These are phyloP conservation scores for Carallia pectinifolia DNA, from an alignment of 345 rosid species.

Conservation along the genomic window DNA sequence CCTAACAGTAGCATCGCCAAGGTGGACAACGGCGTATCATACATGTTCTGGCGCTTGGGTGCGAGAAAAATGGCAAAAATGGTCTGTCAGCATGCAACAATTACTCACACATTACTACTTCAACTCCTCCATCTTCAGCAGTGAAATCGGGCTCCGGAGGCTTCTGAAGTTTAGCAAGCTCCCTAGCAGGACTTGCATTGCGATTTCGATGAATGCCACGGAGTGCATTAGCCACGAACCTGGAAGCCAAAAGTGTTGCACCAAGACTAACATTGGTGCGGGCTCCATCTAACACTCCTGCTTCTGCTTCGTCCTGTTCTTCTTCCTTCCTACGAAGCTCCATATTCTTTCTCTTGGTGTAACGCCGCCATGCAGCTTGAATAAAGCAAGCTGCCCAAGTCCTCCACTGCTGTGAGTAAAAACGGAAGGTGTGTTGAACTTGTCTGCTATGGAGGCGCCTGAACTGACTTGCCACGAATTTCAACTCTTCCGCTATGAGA, in stretches of 20 bases:
- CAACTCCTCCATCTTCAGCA: conserved; percentile 64
- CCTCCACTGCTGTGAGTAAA: conserved; percentile 96
- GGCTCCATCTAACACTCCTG: conserved; percentile 41
- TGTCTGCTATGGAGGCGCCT: conserved; percentile 94
- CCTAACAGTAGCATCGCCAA: background rate
- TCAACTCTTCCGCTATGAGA: conserved; percentile 8
- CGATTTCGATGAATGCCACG: conserved; percentile 81
- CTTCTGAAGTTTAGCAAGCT: conserved; percentile 73
- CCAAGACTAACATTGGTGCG: conserved; percentile 51
- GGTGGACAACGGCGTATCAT: background rate
- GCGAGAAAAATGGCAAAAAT: background rate
- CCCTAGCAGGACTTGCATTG: conserved; percentile 63
- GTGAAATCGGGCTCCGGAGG: conserved; percentile 98
- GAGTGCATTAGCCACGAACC: conserved; percentile 90
- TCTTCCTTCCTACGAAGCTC: conserved; percentile 78
- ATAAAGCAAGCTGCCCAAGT: conserved; percentile 98
- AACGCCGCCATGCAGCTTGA: conserved; percentile 95
- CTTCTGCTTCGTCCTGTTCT: conserved; percentile 54
- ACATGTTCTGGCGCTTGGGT: background rate
- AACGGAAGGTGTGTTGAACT: conserved; percentile 94
- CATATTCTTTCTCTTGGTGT: conserved; percentile 70
- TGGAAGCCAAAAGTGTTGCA: conserved; percentile 84
- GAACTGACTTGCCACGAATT: background rate
- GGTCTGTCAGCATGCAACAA: background rate
- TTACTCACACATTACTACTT: background rate